Conservation (phyloP, 2,329 filamentous ascomycete genomes). For the Penicillium sp. region DNA sequence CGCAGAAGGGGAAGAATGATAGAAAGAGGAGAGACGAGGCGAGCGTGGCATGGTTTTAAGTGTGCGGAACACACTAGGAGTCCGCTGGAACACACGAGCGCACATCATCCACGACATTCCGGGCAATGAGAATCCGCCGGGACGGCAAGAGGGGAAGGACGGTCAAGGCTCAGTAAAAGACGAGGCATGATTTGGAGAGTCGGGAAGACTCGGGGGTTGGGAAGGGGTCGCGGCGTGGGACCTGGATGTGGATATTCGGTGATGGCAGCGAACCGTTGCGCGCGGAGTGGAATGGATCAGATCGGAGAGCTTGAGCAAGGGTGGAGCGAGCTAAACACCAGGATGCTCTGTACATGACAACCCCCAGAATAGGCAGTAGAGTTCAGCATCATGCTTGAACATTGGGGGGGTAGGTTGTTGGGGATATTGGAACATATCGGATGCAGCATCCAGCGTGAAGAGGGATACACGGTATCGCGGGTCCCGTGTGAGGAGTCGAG, state of each 20-base stretch:
- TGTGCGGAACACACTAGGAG: conserved; percentile 34
- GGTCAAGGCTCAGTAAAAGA: conserved; percentile 25
- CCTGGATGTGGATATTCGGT: conserved; percentile 30
- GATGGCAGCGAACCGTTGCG: conserved; percentile 32
- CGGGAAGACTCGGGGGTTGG: conserved; percentile 35
- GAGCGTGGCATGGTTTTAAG: conserved; percentile 38
- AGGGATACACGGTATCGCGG: conserved; percentile 5
- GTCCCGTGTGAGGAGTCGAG: conserved; percentile 2
- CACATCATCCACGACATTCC: conserved; percentile 40
- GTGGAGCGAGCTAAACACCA: conserved; percentile 24
- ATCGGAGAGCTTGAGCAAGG: conserved; percentile 7
- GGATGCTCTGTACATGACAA: no score
- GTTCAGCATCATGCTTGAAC: neutral
- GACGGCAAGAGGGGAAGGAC: conserved; percentile 19
- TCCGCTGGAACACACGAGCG: conserved; percentile 34
- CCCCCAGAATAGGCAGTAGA: no score
- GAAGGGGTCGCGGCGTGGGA: conserved; percentile 20
- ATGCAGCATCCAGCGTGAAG: neutral
- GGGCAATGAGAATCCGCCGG: conserved; percentile 57
- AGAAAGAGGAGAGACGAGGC: conserved; percentile 22
- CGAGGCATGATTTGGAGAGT: conserved; percentile 26
- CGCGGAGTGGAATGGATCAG: conserved; percentile 20
- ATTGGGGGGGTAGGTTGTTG: no score
- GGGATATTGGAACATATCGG: neutral
- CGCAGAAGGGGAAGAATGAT: conserved; percentile 24